phyloP scores from a whole-genome alignment of 2,329 filamentous ascomycete species.

The Rugonectria rugulosa region DNA sequence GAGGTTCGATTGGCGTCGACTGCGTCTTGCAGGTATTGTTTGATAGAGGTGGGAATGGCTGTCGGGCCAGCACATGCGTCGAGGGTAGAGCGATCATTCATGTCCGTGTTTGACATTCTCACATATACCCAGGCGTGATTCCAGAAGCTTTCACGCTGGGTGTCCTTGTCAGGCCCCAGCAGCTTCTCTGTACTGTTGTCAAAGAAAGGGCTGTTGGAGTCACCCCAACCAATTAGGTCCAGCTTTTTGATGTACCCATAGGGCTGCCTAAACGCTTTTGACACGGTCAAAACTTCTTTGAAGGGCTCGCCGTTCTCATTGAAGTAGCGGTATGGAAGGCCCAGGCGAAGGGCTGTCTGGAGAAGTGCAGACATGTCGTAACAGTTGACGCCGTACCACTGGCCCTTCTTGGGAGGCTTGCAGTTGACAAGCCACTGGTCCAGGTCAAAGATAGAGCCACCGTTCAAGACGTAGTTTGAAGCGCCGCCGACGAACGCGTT shows the following conservation, averaged over 20 bases:
- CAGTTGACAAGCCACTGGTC: background rate
- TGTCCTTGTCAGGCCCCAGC: background rate
- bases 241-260: background rate
- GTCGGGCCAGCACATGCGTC: background rate
- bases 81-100: background rate
- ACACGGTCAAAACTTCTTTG: background rate
- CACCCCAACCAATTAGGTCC: background rate
- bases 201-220: background rate
- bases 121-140: background rate
- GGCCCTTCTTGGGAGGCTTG: background rate
- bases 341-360: background rate
- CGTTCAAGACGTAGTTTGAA: background rate
- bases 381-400: background rate
- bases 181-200: background rate
- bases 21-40: background rate
- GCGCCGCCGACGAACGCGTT: background rate
- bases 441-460: background rate
- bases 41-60: background rate
- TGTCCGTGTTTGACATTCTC: background rate
- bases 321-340: background rate
- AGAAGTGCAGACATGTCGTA: background rate
- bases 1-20: background rate
- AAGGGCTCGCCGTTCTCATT: background rate
- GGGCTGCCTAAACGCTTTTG: background rate
- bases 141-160: background rate